These are phyloP conservation scores for Bipolaris victoriae DNA, from an alignment of 2,329 filamentous ascomycete species.

Conservation along the genomic window DNA sequence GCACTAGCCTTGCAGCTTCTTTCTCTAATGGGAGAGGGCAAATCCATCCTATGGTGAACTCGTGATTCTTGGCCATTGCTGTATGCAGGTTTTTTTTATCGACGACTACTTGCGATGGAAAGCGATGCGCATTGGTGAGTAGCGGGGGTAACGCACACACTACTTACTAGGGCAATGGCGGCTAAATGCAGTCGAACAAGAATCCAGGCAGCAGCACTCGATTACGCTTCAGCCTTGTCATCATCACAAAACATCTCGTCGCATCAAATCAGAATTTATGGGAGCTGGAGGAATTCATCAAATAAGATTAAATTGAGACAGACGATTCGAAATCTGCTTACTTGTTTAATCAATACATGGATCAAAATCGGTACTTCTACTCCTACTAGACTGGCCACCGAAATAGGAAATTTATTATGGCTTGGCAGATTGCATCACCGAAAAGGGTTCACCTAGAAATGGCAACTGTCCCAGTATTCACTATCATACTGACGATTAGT, in stretches of 20 bases:
- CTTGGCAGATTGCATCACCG: too few relatives aligned
- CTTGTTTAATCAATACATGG: too few relatives aligned
- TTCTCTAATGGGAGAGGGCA: slow-evolving; percentile 42
- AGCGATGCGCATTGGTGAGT: neutral
- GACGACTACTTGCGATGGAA: neutral
- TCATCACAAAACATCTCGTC: neutral
- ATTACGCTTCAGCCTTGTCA: neutral
- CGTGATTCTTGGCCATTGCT: slow-evolving; percentile 9
- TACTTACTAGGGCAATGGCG: neutral
- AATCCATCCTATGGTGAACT: slow-evolving; percentile 45
- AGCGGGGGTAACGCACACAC: neutral
- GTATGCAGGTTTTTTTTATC: neutral
- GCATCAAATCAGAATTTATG: neutral
- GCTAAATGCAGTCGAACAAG: neutral
- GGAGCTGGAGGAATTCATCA: too few relatives aligned
- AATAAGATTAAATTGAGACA: too few relatives aligned
- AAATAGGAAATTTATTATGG: too few relatives aligned
- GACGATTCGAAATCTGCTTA: too few relatives aligned
- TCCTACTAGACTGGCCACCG: too few relatives aligned
- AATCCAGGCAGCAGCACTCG: neutral
- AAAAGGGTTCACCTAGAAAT: too few relatives aligned
- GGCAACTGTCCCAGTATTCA: too few relatives aligned
- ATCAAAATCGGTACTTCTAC: too few relatives aligned
- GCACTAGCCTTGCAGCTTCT: slow-evolving; percentile 35
- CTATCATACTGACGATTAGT: too few relatives aligned